Base-by-base conservation (phyloP, 257 asterid genomes). In the Primulina eburnea region DNA sequence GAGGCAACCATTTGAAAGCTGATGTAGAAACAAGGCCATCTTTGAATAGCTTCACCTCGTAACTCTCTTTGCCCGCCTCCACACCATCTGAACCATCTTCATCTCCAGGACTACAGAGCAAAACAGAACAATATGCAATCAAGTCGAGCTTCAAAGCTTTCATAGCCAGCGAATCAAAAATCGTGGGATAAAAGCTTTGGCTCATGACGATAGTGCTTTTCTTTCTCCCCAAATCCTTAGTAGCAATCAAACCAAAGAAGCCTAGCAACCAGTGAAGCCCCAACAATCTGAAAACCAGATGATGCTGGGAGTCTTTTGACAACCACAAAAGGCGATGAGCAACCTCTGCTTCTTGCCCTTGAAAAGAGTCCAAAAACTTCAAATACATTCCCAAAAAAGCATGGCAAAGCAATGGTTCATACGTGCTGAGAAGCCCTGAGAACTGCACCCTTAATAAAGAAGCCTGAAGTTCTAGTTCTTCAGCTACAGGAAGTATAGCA, bases 1-100 rank as follows among this genome's bases (percentile, higher is more conserved):
- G 90, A 64, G 98, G 97, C 82, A 93, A 74, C 95, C 94, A 90
- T 84, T 87, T 89, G 75, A 88, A 93, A 83, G 90, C 85, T 38
- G 96, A 90, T 73, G 88, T 93, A 65, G 92, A 89, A 75, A 89
- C 78, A 78, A 93, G 97, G 67, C 96, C 89, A 50, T 90, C 95
- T 73, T 81, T 80, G 64, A 93, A 87, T 52, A 89, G 82, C 82
- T 83, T 89, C 52, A 80, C 90, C 79, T 75, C 84, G 62, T 82
- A 78, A 37, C 68, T 79, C 82, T 76, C 82, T 71, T 69, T 73
- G 70, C 75, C 81, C 34, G 16, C 77, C 52, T 70, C 82, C 62
- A 60, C 75, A 59, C 58, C 75, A 80, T 73, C 71, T 20, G 69
- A 75, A 70, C 73, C 88, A 73, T 76, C 75, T 57, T 40, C 79